Conservation (phyloP, 257 asterid genomes). For the Petunia axillaris region DNA sequence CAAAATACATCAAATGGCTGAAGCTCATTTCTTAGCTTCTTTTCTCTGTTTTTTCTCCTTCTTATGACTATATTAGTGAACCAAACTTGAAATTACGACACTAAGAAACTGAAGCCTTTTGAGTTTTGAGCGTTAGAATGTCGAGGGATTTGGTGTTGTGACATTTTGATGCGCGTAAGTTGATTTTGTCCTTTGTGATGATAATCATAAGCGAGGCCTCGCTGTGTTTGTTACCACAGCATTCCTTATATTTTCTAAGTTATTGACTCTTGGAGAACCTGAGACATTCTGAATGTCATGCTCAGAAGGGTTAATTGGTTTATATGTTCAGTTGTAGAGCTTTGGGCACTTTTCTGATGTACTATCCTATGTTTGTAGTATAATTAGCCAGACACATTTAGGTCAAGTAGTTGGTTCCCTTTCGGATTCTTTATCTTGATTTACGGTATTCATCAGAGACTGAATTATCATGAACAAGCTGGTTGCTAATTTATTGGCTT, state of each 20-base stretch:
- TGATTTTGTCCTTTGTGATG: neutral
- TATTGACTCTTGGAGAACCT: neutral
- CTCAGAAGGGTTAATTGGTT: neutral
- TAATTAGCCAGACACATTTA: neutral
- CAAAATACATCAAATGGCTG: neutral
- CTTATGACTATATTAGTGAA: neutral
- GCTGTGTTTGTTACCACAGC: neutral
- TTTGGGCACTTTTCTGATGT: neutral
- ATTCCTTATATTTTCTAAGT: neutral
- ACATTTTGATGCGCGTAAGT: constrained; percentile 16
- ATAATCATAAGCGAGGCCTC: neutral
- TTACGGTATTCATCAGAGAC: neutral
- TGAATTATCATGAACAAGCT: neutral
- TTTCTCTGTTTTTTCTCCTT: constrained; percentile 1
- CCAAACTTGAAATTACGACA: neutral
- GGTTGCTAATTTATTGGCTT: neutral
- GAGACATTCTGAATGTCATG: neutral
- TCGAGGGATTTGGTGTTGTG: constrained; percentile 22
- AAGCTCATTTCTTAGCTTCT: constrained; percentile 17
- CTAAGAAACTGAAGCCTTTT: constrained; percentile 4
- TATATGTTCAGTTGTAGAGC: neutral
- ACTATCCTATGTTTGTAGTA: neutral
- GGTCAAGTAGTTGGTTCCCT: neutral
- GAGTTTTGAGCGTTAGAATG: neutral
- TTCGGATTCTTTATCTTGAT: neutral